Conservation (phyloP, 345 rosid genomes). For the Laguncularia racemosa region DNA sequence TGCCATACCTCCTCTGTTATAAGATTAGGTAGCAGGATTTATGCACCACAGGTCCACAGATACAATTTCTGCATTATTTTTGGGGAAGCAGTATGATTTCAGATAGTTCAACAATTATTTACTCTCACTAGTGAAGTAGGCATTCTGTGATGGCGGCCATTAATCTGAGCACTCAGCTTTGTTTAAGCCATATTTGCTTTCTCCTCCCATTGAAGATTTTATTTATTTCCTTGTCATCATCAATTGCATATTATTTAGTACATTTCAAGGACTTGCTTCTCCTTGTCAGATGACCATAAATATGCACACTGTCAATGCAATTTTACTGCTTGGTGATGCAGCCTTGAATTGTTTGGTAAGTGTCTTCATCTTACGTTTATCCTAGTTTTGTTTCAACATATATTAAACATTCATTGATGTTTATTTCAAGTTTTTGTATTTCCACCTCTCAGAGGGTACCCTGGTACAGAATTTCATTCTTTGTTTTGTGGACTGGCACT, state of each 20-base stretch:
- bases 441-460: slow-evolving; percentile 47
- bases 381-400: neutral
- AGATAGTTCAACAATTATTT: no score
- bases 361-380: neutral
- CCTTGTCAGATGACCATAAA: slow-evolving; percentile 50
- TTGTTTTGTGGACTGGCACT: slow-evolving; percentile 49
- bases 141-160: no score
- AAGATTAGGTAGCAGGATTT: no score
- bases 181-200: neutral
- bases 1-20: no score
- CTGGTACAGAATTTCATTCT: slow-evolving; percentile 59
- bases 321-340: slow-evolving; percentile 53
- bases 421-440: neutral
- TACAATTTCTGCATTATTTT: no score
- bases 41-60: no score
- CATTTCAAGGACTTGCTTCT: slow-evolving; percentile 3
- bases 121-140: no score
- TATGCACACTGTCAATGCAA: slow-evolving; percentile 49
- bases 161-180: no score
- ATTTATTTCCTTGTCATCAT: neutral
- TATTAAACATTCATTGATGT: neutral
- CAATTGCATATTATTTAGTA: neutral
- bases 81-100: no score
- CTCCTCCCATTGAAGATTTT: neutral
- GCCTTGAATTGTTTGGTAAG: slow-evolving; percentile 55